Evolutionary conservation across 1,284 basidiomycete species (phyloP).

Genomic region (Coniophora puteana): DNA sequence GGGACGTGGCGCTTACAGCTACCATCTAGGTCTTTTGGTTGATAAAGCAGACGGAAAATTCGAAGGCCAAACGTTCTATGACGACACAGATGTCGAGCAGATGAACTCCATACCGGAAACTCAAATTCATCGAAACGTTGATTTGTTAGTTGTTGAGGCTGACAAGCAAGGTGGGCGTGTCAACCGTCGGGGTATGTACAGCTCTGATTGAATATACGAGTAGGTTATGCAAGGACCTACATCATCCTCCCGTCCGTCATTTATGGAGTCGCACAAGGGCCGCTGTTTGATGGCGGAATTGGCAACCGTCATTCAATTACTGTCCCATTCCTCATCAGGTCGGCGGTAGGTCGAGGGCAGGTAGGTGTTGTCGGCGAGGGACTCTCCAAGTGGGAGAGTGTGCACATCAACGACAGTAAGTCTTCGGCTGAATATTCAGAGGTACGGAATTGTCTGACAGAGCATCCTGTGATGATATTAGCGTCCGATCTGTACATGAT

Average conservation of each 20-base stretch:
- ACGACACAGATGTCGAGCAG: conserved; percentile 31
- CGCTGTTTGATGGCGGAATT: conserved; percentile 25
- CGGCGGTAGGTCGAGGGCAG: conserved; percentile 23
- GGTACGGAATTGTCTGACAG: too few species aligned
- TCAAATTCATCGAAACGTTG: conserved; percentile 32
- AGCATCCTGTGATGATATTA: conserved; percentile 6
- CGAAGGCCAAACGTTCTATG: conserved; percentile 28
- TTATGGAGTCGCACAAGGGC: conserved; percentile 25
- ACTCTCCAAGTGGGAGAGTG: conserved; percentile 28
- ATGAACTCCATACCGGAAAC: conserved; percentile 31
- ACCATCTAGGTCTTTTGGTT: conserved; percentile 23
- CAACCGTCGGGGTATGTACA: not conserved
- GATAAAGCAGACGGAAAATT: conserved; percentile 31
- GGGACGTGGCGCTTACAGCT: too few species aligned
- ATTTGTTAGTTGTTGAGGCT: conserved; percentile 24
- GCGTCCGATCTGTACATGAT: conserved; percentile 26
- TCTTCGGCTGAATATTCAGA: conserved; percentile 5
- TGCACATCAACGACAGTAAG: conserved; percentile 30
- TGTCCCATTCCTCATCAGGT: conserved; percentile 23
- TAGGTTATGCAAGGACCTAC: conserved; percentile 29
- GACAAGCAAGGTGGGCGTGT: conserved; percentile 28
- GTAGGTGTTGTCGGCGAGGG: conserved; percentile 30
- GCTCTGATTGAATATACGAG: not conserved
- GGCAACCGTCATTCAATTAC: conserved; percentile 23
- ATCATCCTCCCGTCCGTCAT: conserved; percentile 29